Percentiles rank a stretch among this genome's conserved stretches.
Conservation (phyloP, 768 basidiomycete genomes). For the Candolleomyces efflorescens region DNA sequence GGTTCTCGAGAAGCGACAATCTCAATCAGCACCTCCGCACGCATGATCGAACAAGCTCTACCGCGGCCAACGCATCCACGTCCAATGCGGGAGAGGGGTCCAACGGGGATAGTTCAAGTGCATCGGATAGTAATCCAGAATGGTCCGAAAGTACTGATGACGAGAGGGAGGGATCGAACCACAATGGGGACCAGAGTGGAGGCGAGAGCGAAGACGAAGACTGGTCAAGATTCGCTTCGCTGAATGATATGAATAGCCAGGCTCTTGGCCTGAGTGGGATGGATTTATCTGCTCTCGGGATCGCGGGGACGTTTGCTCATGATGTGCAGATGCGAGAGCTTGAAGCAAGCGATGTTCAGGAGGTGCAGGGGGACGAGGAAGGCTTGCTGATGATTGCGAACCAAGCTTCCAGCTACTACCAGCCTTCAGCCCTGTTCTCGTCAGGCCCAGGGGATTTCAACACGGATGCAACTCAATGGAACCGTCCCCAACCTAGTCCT, state of each 20-base stretch:
- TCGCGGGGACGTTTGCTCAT: slow-evolving; percentile 21
- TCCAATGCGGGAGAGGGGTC: slow-evolving; percentile 13
- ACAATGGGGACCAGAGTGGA: slow-evolving; percentile 19
- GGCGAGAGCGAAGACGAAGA: slow-evolving; percentile 18
- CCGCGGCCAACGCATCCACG: slow-evolving; percentile 15
- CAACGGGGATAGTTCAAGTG: slow-evolving; percentile 2
- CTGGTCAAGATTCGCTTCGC: slow-evolving; percentile 25
- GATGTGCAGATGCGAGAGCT: slow-evolving; percentile 57
- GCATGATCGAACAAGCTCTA: slow-evolving; percentile 47
- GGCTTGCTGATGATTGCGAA: slow-evolving; percentile 40
- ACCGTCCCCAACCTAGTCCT: slow-evolving; percentile 33
- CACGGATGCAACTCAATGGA: slow-evolving; percentile 36
- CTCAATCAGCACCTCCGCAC: slow-evolving; percentile 83
- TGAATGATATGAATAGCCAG: slow-evolving; percentile 2
- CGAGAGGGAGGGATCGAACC: slow-evolving; percentile 11
- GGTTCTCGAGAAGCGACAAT: slow-evolving; percentile 87
- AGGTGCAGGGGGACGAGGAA: slow-evolving; percentile 55
- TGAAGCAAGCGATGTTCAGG: slow-evolving; percentile 51
- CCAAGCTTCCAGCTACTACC: background rate
- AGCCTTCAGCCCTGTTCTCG: slow-evolving; percentile 16
- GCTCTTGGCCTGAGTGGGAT: slow-evolving; percentile 19
- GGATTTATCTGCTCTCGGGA: slow-evolving; percentile 16
- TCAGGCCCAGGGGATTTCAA: slow-evolving; percentile 17
- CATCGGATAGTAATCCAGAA: slow-evolving; percentile 22
- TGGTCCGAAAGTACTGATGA: slow-evolving; percentile 10